Base-by-base conservation (phyloP, 2,329 filamentous ascomycete species). In the Hirsutella rhossiliensis region DNA sequence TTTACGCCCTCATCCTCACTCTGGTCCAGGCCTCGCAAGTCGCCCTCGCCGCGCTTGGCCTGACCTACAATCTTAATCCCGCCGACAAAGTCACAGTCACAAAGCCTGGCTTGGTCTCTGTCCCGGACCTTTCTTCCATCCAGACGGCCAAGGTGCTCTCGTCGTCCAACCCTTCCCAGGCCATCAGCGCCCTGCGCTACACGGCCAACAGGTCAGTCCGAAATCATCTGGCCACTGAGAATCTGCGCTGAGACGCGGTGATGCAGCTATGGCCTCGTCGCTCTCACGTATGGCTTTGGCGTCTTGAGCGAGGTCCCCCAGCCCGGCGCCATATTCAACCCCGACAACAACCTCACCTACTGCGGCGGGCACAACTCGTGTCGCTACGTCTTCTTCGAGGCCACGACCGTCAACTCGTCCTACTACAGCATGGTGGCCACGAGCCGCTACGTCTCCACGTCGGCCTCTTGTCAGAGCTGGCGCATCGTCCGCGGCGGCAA, bases 21-120 rank as follows among this genome's bases (percentile, higher is more conserved):
- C 31, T 18, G n/a, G 13, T 20, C 13, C n/a, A 67, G 66, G 57
- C 55, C 17, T 61, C 66, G 3, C 67, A 71, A 56, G 54, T 65
- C 31, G 66, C 61, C 3, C 54, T 71, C 8, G 67, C 68, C 0
- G 61, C 63, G 29, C 51, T 72, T 0, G 63, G 62, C 18, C 53
- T 72, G 2, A 64, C 63, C 1, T 72, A 69, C 45, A 59, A 64
- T 1, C 62, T 66, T 38, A 66, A 68, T 15, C 49, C 58, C 2
- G 60, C 64, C n/a, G 55, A 61, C 18, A 56, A 51, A 0, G 41
- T 52, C 1, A 56, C 64, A 4, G 47, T 67, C 5, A 54, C 62
- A 1, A 50, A 40, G 1, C 51, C 55, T 0, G 67, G 66, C 1
- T 53, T 56, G 11, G 60, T 69, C 1, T 54, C 59, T 0, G 53